Evolutionary conservation across 495 filamentous ascomycete genomes (phyloP).

Genomic region (Penicillium steckii): DNA sequence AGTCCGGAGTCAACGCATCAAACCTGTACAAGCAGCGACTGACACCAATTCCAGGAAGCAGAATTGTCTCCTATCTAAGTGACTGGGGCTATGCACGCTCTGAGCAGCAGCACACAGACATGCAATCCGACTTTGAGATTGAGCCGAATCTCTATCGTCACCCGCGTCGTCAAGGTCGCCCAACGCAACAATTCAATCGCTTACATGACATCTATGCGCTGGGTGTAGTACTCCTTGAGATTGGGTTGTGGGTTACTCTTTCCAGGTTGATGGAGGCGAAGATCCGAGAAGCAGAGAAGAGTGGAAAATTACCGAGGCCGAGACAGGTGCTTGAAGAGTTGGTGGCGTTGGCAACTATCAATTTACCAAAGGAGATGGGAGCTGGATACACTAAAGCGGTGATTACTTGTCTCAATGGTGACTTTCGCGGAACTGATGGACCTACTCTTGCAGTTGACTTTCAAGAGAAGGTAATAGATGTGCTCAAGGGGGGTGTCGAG

Average conservation of each 20-base stretch:
- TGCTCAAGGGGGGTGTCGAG: conserved; percentile 7
- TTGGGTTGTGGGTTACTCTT: conserved; percentile 32
- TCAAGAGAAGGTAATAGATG: conserved; percentile 16
- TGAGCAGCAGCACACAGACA: conserved; percentile 14
- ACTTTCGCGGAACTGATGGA: conserved; percentile 13
- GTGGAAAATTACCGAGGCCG: conserved; percentile 14
- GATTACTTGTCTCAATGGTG: conserved; percentile 9
- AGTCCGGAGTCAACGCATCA: conserved; percentile 1
- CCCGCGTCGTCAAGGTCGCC: conserved; percentile 23
- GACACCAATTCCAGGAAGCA: neutral
- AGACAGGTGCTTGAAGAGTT: conserved; percentile 9
- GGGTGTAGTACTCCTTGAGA: conserved; percentile 39
- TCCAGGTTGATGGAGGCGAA: conserved; percentile 13
- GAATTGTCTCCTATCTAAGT: conserved; percentile 16
- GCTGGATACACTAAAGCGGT: conserved; percentile 15
- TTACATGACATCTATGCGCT: conserved; percentile 40
- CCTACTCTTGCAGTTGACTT: conserved; percentile 17
- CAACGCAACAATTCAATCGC: conserved; percentile 21
- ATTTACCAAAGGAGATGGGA: conserved; percentile 17
- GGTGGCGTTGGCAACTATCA: conserved; percentile 4
- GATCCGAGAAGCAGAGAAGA: conserved; percentile 12
- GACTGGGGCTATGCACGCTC: conserved; percentile 25
- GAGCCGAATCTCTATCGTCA: conserved; percentile 31
- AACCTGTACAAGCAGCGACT: conserved; percentile 7
- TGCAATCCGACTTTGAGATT: conserved; percentile 16